Percentiles rank a stretch among this genome's conserved stretches.
Evolutionary conservation across 495 filamentous ascomycete species (phyloP).

Genomic region (Stereocaulon alpinum): DNA sequence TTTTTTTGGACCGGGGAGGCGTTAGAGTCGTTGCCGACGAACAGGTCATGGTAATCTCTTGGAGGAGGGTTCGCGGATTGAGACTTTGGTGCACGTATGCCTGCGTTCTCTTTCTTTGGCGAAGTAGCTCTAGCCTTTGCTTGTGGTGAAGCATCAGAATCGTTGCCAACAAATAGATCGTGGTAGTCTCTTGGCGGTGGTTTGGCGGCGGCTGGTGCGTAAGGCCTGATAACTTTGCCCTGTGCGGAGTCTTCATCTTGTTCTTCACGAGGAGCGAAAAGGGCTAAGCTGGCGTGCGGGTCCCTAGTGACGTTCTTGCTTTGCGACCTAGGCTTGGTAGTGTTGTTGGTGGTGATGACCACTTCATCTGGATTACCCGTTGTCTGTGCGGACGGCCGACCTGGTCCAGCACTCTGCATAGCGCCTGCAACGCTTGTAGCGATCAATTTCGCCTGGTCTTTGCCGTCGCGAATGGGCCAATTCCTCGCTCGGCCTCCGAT

Average conservation of each 20-base stretch:
- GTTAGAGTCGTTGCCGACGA: constrained; percentile 39
- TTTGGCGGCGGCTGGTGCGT: constrained; percentile 42
- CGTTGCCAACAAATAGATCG: constrained; percentile 52
- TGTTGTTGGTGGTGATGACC: constrained; percentile 16
- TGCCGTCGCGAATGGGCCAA: constrained; percentile 89
- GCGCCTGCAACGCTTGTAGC: constrained; percentile 30
- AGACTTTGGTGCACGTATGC: constrained; percentile 32
- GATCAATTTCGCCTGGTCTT: constrained; percentile 72
- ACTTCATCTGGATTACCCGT: not conserved
- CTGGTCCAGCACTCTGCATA: constrained; percentile 16
- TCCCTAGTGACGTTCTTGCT: constrained; percentile 45
- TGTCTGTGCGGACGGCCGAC: constrained; percentile 13
- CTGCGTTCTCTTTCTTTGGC: constrained; percentile 23
- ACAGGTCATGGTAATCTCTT: constrained; percentile 54
- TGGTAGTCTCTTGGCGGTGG: constrained; percentile 51
- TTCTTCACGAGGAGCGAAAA: constrained; percentile 55
- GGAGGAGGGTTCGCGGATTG: constrained; percentile 49
- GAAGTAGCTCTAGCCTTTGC: constrained; percentile 15
- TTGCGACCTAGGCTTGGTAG: constrained; percentile 28
- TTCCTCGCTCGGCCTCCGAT: constrained; percentile 80
- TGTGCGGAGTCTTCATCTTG: constrained; percentile 30
- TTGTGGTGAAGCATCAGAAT: constrained; percentile 23
- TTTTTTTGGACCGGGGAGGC: constrained; percentile 15
- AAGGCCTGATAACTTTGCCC: constrained; percentile 25
- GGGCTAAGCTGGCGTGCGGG: constrained; percentile 66